Evolutionary conservation across 2,329 filamentous ascomycete species (phyloP).

Genomic region (Pseudogymnoascus sp.): DNA sequence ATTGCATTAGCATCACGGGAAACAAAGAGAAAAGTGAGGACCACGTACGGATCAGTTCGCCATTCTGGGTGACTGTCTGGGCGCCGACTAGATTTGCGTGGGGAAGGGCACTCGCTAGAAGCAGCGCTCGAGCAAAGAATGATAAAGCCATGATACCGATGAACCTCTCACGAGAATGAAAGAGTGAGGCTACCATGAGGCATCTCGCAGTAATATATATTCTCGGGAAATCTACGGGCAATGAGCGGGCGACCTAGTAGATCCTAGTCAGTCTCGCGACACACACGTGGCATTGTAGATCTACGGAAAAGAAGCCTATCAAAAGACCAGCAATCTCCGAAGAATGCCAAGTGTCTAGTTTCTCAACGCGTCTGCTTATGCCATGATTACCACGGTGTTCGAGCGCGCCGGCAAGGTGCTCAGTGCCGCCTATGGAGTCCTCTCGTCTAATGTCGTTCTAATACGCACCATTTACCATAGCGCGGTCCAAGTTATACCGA

Average conservation of each 20-base stretch:
- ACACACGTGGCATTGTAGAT: background rate
- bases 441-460: no score
- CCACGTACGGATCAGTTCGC: background rate
- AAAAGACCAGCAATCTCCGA: background rate
- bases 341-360: background rate
- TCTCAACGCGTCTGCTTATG: background rate
- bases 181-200: background rate
- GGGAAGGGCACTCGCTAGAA: background rate
- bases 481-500: background rate
- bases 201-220: background rate
- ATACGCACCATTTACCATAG: background rate
- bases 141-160: background rate
- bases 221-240: background rate
- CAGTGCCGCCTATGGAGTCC: background rate
- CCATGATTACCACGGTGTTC: background rate
- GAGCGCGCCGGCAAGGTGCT: background rate
- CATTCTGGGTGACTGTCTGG: conserved; percentile 1
- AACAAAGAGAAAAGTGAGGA: background rate
- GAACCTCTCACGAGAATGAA: background rate
- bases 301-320: background rate
- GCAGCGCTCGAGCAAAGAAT: background rate
- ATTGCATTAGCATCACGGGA: background rate
- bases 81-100: background rate
- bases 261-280: background rate
- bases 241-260: background rate